Evolutionary conservation across 1,284 basidiomycete genomes (phyloP).

Genomic region (Ceratobasidium sp.): DNA sequence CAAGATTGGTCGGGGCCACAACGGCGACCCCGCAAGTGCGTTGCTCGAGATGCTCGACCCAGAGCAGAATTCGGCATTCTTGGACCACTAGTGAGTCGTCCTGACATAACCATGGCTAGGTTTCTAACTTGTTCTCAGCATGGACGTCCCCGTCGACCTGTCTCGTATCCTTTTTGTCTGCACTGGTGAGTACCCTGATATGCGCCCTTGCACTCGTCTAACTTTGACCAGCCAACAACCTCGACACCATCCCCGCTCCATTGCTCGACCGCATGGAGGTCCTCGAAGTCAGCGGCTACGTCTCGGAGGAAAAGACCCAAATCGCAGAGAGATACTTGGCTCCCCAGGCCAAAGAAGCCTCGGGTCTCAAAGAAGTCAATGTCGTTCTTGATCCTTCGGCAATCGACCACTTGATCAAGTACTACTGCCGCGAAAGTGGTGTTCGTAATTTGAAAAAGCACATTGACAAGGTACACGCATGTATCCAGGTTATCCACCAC

Average conservation of each 20-base stretch:
- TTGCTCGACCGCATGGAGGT: slow-evolving; percentile 97
- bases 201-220: neutral
- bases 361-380: slow-evolving; percentile 83
- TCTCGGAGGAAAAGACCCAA: slow-evolving; percentile 92
- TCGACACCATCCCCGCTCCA: slow-evolving; percentile 96
- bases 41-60: slow-evolving; percentile 97
- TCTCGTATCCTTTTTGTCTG: slow-evolving; percentile 97
- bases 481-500: neutral
- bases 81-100: slow-evolving; percentile 85
- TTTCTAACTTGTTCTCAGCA: slow-evolving; percentile 56
- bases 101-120: neutral
- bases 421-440: slow-evolving; percentile 96
- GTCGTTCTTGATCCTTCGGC: slow-evolving; percentile 77
- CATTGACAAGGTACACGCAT: slow-evolving; percentile 79
- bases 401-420: slow-evolving; percentile 90
- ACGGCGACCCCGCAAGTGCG: slow-evolving; percentile 94
- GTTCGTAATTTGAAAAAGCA: slow-evolving; percentile 94
- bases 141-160: slow-evolving; percentile 96
- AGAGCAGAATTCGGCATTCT: slow-evolving; percentile 94
- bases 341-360: slow-evolving; percentile 91
- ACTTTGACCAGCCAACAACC: slow-evolving; percentile 72
- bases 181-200: slow-evolving; percentile 62
- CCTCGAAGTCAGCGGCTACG: slow-evolving; percentile 94
- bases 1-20: slow-evolving; percentile 95
- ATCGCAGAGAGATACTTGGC: slow-evolving; percentile 92